Percentiles rank a stretch among this genome's conserved stretches.
phyloP scores from a whole-genome alignment of 805 yeast genomes.

The Dipodascus albidus region DNA sequence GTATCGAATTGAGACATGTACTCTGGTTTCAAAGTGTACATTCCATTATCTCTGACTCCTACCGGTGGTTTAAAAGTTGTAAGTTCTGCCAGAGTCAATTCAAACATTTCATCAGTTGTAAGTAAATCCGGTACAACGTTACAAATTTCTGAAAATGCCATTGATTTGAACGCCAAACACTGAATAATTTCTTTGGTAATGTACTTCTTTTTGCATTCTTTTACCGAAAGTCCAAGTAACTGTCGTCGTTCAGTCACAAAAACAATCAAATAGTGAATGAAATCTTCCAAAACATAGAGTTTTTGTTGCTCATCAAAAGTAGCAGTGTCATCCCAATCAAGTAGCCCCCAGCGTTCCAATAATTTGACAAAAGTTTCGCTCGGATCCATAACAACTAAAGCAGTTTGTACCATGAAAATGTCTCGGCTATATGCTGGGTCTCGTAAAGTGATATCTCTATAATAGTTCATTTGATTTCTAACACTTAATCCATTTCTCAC shows the following conservation, averaged over 20 bases:
- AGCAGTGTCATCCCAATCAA: constrained; percentile 38
- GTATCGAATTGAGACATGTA: constrained; percentile 56
- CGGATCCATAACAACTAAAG: constrained; percentile 45
- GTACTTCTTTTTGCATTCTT: constrained; percentile 36
- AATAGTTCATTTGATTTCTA: constrained; percentile 66
- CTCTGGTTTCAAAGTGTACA: constrained; percentile 54
- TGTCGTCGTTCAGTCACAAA: constrained; percentile 57
- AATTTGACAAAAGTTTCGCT: constrained; percentile 45
- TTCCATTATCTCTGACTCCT: constrained; percentile 45
- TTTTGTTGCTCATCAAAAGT: constrained; percentile 18
- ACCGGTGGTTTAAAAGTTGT: constrained; percentile 56
- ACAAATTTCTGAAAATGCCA: constrained; percentile 60
- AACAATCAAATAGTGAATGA: constrained; percentile 53
- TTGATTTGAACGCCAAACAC: constrained; percentile 62
- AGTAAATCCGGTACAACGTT: constrained; percentile 67
- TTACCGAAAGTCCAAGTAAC: constrained; percentile 37
- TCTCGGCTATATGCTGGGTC: constrained; percentile 80
- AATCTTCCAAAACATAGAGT: constrained; percentile 62
- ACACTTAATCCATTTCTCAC: constrained; percentile 85
- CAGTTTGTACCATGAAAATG: constrained; percentile 53
- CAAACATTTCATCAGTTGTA: constrained; percentile 63
- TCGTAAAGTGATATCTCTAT: constrained; percentile 64
- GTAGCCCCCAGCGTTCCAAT: constrained; percentile 59
- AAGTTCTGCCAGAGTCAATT: constrained; percentile 40
- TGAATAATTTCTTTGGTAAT: constrained; percentile 70